Conservation (phyloP, 306 rosid genomes). For the Inga laurina region DNA sequence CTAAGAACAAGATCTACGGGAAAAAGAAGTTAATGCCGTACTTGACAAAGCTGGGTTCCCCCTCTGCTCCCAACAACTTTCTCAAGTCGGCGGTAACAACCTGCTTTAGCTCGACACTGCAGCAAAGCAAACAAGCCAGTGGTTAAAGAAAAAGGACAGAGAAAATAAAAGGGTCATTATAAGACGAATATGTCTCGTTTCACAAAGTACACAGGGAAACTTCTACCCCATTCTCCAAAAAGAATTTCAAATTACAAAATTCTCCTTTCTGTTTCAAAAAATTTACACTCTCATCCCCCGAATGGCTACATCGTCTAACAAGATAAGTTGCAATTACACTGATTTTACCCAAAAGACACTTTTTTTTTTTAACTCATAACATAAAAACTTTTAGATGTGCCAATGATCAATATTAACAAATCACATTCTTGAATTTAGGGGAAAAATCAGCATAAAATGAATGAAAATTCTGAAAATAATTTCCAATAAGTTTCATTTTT, state of each 20-base stretch:
- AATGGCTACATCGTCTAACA: neutral
- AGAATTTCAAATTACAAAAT: neutral
- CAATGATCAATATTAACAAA: neutral
- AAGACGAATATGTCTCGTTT: slow-evolving; percentile 24
- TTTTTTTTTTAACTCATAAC: neutral
- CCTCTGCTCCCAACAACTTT: slow-evolving; percentile 85
- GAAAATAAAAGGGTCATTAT: slow-evolving; percentile 20
- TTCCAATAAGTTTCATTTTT: neutral
- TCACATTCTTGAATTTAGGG: neutral
- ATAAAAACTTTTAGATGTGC: neutral
- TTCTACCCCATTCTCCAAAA: neutral
- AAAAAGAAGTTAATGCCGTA: slow-evolving; percentile 38
- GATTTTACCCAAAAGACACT: neutral
- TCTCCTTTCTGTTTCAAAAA: neutral
- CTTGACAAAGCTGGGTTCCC: slow-evolving; percentile 84
- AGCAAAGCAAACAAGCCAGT: slow-evolving; percentile 34
- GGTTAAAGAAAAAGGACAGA: slow-evolving; percentile 17
- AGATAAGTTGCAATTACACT: neutral
- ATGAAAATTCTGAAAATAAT: neutral
- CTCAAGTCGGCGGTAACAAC: slow-evolving; percentile 82
- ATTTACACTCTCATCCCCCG: neutral
- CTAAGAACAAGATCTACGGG: neutral
- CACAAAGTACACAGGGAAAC: neutral
- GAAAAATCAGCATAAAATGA: neutral
- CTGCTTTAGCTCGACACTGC: slow-evolving; percentile 72